Conservation (phyloP, 768 basidiomycete genomes). For the Macrolepiota dolichaula region DNA sequence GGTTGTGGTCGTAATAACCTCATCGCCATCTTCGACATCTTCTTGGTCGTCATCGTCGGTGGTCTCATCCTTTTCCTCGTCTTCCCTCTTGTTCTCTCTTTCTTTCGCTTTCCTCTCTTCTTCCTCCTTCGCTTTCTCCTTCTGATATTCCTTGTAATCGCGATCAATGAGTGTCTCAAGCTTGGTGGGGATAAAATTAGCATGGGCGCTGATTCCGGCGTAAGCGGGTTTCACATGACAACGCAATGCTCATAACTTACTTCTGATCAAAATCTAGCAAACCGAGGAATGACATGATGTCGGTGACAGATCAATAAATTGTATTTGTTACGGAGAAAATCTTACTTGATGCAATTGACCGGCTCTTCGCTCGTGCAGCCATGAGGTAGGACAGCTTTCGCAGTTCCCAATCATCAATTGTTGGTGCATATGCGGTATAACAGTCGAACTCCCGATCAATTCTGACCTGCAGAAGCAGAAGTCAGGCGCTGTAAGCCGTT, state of each 20-base stretch:
- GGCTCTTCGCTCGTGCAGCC: slow-evolving; percentile 42
- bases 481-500: neutral
- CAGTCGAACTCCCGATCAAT: slow-evolving; percentile 22
- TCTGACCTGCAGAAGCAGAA: slow-evolving; percentile 22
- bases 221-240: slow-evolving; percentile 9
- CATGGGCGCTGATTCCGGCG: slow-evolving; percentile 19
- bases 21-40: slow-evolving; percentile 16
- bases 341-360: slow-evolving; percentile 45
- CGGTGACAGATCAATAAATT: neutral
- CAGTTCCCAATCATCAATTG: slow-evolving; percentile 30
- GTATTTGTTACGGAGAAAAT: neutral
- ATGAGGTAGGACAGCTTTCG: slow-evolving; percentile 38
- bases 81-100: slow-evolving; percentile 20
- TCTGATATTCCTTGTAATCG: slow-evolving; percentile 31
- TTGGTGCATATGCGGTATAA: slow-evolving; percentile 15
- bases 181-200: slow-evolving; percentile 30
- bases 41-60: neutral
- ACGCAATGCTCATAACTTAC: slow-evolving; percentile 19
- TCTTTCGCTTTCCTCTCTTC: slow-evolving; percentile 10
- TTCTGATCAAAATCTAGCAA: slow-evolving; percentile 31
- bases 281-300: too few species aligned
- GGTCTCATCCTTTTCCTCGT: neutral
- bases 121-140: slow-evolving; percentile 20
- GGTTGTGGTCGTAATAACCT: slow-evolving; percentile 22
- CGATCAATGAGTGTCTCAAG: slow-evolving; percentile 31